These are phyloP conservation scores for Neospermospora avenae DNA, from an alignment of 2,329 filamentous ascomycete species.

Conservation along the genomic window DNA sequence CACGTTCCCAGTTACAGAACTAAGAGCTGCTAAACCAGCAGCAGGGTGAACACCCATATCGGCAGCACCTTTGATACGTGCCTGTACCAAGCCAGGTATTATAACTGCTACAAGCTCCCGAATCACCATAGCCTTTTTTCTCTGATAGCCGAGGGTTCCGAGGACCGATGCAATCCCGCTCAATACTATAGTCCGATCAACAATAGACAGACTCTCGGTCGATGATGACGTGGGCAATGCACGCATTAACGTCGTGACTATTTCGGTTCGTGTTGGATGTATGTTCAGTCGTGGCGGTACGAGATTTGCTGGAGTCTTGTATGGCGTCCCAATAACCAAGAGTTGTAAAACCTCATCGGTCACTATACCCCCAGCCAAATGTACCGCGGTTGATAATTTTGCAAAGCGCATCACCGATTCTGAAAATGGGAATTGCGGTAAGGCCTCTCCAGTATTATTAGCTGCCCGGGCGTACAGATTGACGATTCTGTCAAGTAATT, in stretches of 20 bases:
- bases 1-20: constrained; percentile 48
- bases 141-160: constrained; percentile 71
- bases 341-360: constrained; percentile 58
- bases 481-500: constrained; percentile 71
- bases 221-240: constrained; percentile 65
- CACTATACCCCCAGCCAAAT: constrained; percentile 62
- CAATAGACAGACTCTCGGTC: constrained; percentile 65
- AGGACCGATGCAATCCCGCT: constrained; percentile 87
- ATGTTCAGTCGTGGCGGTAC: constrained; percentile 54
- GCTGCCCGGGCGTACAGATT: constrained; percentile 68
- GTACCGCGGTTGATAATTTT: constrained; percentile 65
- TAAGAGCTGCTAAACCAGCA: constrained; percentile 74
- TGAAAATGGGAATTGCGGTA: constrained; percentile 68
- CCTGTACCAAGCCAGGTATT: constrained; percentile 82
- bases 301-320: constrained; percentile 45
- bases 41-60: constrained; percentile 95
- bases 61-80: constrained; percentile 88
- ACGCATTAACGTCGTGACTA: constrained; percentile 62
- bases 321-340: constrained; percentile 60
- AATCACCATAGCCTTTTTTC: constrained; percentile 89
- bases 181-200: constrained; percentile 75
- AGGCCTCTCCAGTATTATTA: constrained; percentile 59
- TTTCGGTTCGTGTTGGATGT: constrained; percentile 57
- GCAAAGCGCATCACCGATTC: constrained; percentile 72
- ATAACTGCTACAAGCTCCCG: constrained; percentile 81